Evolutionary conservation across 768 basidiomycete genomes (phyloP).

Genomic region (Russula olivacea): DNA sequence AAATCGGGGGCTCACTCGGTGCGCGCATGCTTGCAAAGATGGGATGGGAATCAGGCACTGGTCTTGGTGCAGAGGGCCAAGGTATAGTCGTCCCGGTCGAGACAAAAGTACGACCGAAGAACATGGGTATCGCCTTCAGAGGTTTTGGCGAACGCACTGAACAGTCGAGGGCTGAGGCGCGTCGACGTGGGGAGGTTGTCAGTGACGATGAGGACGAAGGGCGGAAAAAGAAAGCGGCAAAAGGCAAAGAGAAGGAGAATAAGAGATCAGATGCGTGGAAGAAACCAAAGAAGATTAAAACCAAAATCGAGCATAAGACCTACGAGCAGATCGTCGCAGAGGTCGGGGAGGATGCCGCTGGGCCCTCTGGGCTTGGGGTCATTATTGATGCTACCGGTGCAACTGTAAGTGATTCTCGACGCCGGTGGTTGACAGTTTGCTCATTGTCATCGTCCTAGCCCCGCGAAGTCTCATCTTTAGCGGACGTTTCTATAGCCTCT

Average conservation of each 20-base stretch:
- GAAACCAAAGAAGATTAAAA: conserved; percentile 76
- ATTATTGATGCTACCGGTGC: conserved; percentile 95
- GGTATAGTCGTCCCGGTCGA: conserved; percentile 89
- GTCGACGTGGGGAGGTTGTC: conserved; percentile 61
- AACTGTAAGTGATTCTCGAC: conserved; percentile 50
- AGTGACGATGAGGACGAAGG: conserved; percentile 66
- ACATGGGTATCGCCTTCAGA: conserved; percentile 80
- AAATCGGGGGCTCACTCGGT: conserved; percentile 71
- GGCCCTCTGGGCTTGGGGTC: conserved; percentile 58
- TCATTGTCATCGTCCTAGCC: conserved; percentile 42
- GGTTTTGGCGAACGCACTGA: conserved; percentile 87
- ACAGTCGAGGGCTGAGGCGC: conserved; percentile 76
- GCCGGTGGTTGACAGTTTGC: conserved; percentile 13
- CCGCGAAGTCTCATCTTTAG: conserved; percentile 81
- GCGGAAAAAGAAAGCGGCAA: conserved; percentile 44
- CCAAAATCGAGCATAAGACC: conserved; percentile 87
- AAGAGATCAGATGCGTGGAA: conserved; percentile 79
- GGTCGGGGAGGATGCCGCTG: conserved; percentile 54
- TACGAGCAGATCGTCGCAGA: conserved; percentile 95
- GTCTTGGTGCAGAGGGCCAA: conserved; percentile 66
- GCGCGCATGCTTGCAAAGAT: conserved; percentile 90
- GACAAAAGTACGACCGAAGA: conserved; percentile 75
- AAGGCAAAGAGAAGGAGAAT: conserved; percentile 41
- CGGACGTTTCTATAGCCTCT: conserved; percentile 64
- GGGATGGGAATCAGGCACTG: conserved; percentile 86